Percentiles rank a stretch among this genome's conserved stretches.
Conservation (phyloP, 2,329 filamentous ascomycete genomes). For the Dactylellina parvicollis region DNA sequence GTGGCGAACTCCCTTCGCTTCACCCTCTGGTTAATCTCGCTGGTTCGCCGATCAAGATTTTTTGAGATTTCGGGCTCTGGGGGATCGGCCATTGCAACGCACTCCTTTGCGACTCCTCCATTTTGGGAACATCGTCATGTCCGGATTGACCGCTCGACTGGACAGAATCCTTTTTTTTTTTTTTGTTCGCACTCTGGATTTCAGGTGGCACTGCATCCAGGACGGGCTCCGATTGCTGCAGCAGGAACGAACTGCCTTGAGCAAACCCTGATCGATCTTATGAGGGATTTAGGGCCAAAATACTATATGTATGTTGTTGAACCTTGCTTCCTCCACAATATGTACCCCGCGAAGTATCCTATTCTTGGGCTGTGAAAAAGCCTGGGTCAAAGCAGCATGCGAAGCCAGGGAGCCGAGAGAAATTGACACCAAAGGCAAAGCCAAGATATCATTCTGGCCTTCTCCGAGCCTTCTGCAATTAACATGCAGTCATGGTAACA, state of each 20-base stretch:
- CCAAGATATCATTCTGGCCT: conserved; percentile 46
- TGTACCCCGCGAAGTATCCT: conserved; percentile 54
- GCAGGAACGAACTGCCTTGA: conserved; percentile 37
- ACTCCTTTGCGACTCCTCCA: not conserved
- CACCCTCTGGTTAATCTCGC: conserved; percentile 43
- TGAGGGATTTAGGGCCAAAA: conserved; percentile 54
- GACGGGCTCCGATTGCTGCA: conserved; percentile 24
- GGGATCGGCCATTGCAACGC: conserved; percentile 45
- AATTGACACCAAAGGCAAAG: conserved; percentile 30
- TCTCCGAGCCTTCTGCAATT: conserved; percentile 42
- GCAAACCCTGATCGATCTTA: conserved; percentile 49
- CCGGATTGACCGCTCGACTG: not conserved
- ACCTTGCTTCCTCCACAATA: conserved; percentile 55
- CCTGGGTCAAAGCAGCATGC: conserved; percentile 50
- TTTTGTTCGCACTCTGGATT: not conserved
- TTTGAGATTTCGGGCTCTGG: conserved; percentile 26
- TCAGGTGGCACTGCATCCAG: conserved; percentile 9
- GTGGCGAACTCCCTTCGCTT: conserved; percentile 52
- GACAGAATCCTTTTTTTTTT: not conserved
- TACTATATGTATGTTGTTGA: conserved; percentile 38
- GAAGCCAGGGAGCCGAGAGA: conserved; percentile 50
- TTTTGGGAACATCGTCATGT: not conserved
- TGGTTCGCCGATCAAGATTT: conserved; percentile 53
- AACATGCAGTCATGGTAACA: conserved; percentile 53
- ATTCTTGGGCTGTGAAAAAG: conserved; percentile 53